These are phyloP conservation scores for Balansia obtecta DNA, from an alignment of 2,329 filamentous ascomycete species.

Conservation along the genomic window DNA sequence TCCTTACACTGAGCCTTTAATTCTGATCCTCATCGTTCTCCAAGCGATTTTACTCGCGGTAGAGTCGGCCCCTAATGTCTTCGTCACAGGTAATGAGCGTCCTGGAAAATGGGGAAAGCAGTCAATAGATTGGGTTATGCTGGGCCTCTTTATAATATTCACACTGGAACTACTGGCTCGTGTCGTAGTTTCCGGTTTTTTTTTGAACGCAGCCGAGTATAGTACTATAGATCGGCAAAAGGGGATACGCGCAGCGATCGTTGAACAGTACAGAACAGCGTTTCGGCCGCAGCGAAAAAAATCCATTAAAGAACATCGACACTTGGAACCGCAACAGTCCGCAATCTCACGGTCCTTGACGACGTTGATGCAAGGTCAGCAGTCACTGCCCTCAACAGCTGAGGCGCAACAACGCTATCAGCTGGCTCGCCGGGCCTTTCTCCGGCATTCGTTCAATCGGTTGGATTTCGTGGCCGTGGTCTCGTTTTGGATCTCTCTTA, in stretches of 20 bases:
- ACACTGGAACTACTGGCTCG: constrained; percentile 74
- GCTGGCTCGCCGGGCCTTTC: constrained; percentile 79
- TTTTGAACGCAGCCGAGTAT: constrained; percentile 84
- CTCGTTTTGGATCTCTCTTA: constrained; percentile 89
- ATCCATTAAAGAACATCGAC: constrained; percentile 44
- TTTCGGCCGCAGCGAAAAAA: constrained; percentile 72
- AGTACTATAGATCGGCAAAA: constrained; percentile 74
- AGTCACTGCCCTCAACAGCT: constrained; percentile 44
- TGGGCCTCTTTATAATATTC: constrained; percentile 79
- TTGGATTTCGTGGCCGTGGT: constrained; percentile 89
- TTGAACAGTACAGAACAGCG: constrained; percentile 63
- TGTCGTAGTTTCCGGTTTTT: constrained; percentile 83
- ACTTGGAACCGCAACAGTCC: constrained; percentile 37
- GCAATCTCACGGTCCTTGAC: constrained; percentile 70
- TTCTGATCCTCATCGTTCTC: constrained; percentile 75
- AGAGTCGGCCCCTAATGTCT: constrained; percentile 64
- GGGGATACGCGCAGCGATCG: constrained; percentile 60
- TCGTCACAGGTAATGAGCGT: constrained; percentile 45
- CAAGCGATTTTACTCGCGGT: constrained; percentile 83
- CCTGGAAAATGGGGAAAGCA: constrained; percentile 53
- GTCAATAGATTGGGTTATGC: constrained; percentile 66
- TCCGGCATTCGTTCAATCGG: constrained; percentile 91
- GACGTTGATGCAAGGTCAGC: constrained; percentile 56
- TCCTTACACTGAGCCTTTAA: constrained; percentile 73
- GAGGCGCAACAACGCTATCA: constrained; percentile 74